Evolutionary conservation across 2,329 filamentous ascomycete species (phyloP), one percentile per base, ranked within the genome.

Genomic region (Botrytis paeoniae): DNA sequence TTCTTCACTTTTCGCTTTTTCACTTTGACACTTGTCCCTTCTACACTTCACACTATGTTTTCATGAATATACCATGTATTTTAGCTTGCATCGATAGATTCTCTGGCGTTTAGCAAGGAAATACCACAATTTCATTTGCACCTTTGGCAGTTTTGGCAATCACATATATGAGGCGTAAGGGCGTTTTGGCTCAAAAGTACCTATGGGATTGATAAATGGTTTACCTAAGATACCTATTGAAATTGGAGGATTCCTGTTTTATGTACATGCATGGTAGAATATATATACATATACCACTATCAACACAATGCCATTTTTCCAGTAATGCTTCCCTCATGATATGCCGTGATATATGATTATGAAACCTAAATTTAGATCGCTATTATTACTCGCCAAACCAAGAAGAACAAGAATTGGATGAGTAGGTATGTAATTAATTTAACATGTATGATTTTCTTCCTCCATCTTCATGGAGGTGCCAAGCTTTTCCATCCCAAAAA

Each of bases 121-220:
- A 71, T 71, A 66, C 61, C 69, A 71, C 69, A 71, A 65, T n/a
- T 71, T 71, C 32, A 29, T 51, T 64, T 41, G 59, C 69, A 64
- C 35, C 18, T 57, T 41, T 32, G 16, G 45, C 25, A 70, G 51
- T 57, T 43, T 60, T 45, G 32, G 66, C 37, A 32, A 43, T 41
- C 59, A 64, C 25, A 48, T 48, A n/a, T 39, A 64, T 39, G 32
- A 43, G 39, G 69, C 32, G 57, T 39, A 64, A 43, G 6, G 59
- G 69, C 43, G 39, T 63, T 64, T 62, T 62, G 41, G 41, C 39
- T 51, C 10, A 41, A 25, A 57, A 70, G 29, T 41, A 22, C 35
- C 25, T 4, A 29, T 48, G 39, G 64, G 22, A 57, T 22, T 68
- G 45, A 41, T 12, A 54, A 54, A 35, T 54, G 25, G 25, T 68